phyloP scores from a whole-genome alignment of 129 eudicot species.

The Ambrosia artemisiifolia region DNA sequence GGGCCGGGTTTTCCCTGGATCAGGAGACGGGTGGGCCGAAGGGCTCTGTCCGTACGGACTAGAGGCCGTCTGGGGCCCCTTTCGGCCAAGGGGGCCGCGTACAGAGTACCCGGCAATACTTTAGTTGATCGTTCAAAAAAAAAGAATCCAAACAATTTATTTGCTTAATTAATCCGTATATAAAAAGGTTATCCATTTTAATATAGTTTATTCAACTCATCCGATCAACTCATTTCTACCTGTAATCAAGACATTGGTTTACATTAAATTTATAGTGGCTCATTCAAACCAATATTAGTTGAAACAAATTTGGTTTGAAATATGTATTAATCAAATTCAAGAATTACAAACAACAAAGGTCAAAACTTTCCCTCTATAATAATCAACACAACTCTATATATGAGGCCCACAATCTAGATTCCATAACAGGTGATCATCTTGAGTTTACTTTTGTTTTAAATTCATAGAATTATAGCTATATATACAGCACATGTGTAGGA shows the following conservation, averaged over 20 bases:
- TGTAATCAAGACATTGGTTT: background rate
- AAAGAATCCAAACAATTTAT: background rate
- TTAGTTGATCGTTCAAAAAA: no score
- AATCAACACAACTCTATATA: slow-evolving; percentile 30
- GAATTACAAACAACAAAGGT: slow-evolving; percentile 44
- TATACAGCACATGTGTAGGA: slow-evolving; percentile 14
- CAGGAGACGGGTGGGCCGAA: no score
- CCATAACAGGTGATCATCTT: slow-evolving; percentile 23
- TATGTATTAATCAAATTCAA: slow-evolving; percentile 39
- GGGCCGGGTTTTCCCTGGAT: no score
- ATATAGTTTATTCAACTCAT: background rate
- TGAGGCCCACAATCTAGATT: slow-evolving; percentile 46
- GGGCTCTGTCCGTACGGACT: no score
- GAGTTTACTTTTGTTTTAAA: slow-evolving; percentile 24
- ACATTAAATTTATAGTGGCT: slow-evolving; percentile 3
- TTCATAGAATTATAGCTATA: slow-evolving; percentile 19
- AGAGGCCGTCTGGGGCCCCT: no score
- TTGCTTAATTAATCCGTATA: background rate
- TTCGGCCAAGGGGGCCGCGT: no score
- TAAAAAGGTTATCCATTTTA: background rate
- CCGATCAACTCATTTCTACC: background rate
- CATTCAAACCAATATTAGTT: slow-evolving; percentile 24
- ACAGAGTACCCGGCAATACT: no score
- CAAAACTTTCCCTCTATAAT: slow-evolving; percentile 32
- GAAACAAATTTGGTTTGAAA: slow-evolving; percentile 38